Conservation (phyloP, 2,329 filamentous ascomycete species). For the Ophiostoma ulmi region DNA sequence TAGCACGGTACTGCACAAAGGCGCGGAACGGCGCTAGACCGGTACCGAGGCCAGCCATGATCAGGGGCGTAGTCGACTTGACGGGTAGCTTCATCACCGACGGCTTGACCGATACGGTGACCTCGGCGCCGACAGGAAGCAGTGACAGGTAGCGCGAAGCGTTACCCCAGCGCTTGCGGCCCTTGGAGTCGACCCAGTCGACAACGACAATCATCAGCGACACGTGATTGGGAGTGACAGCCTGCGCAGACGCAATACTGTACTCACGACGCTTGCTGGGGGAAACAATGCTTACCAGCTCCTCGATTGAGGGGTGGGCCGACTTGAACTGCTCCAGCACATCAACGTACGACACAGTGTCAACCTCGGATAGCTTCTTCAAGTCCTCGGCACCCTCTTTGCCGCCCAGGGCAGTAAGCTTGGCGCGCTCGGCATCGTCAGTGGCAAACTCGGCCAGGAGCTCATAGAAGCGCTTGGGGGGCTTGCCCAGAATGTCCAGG, state of each 20-base stretch:
- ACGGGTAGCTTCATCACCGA: conserved; percentile 98
- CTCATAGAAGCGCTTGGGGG: conserved; percentile 97
- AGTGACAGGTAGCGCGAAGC: conserved; percentile 83
- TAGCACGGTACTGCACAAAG: conserved; percentile 95
- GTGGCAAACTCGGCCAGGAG: conserved; percentile 77
- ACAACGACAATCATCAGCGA: conserved; percentile 96
- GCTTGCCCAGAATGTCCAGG: conserved; percentile 92
- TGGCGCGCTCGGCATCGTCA: conserved; percentile 75
- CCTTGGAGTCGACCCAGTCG: conserved; percentile 84
- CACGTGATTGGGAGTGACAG: conserved; percentile 84
- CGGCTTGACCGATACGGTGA: conserved; percentile 93
- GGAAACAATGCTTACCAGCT: conserved; percentile 78
- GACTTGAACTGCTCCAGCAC: conserved; percentile 84
- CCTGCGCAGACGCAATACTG: conserved; percentile 96
- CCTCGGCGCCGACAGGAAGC: conserved; percentile 67
- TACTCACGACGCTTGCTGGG: conserved; percentile 97
- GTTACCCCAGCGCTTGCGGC: conserved; percentile 85
- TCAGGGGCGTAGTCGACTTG: conserved; percentile 82
- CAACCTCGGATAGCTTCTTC: conserved; percentile 85
- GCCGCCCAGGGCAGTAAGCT: conserved; percentile 69
- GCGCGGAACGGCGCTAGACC: conserved; percentile 98
- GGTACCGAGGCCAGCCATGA: conserved; percentile 98
- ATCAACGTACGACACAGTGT: conserved; percentile 87
- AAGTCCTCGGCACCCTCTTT: conserved; percentile 81
- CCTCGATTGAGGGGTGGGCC: conserved; percentile 80